Percentiles rank a stretch among this genome's conserved stretches.
Conservation (phyloP, 2,329 filamentous ascomycete genomes). For the Fusarium virguliforme region DNA sequence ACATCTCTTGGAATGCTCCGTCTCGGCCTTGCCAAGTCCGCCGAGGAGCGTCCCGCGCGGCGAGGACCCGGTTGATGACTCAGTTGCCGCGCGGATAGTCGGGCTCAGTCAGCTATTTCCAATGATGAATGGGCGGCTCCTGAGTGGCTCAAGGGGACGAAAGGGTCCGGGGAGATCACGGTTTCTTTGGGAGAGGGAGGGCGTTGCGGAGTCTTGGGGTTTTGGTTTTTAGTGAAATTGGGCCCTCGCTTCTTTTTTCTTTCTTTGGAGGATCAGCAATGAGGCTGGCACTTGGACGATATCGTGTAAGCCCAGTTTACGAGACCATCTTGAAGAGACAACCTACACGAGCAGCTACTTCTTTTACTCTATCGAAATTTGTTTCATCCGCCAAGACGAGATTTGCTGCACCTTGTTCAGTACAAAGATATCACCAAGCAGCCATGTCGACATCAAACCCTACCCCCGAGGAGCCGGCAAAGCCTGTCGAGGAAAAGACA, state of each 20-base stretch:
- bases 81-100: conserved; percentile 46
- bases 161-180: conserved; percentile 30
- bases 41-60: conserved; percentile 6
- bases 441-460: conserved; percentile 41
- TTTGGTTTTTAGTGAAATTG: conserved; percentile 28
- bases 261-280: conserved; percentile 25
- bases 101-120: conserved; percentile 46
- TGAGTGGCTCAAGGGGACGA: conserved; percentile 35
- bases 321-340: conserved; percentile 17
- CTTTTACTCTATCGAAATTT: conserved; percentile 1
- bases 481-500: conserved; percentile 26
- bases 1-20: neutral
- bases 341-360: conserved; percentile 3
- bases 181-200: conserved; percentile 21
- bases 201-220: conserved; percentile 12
- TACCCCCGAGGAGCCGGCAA: conserved; percentile 22
- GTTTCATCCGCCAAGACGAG: neutral
- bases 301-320: conserved; percentile 20
- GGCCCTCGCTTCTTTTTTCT: neutral
- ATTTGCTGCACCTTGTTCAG: neutral
- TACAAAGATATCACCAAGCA: conserved; percentile 14
- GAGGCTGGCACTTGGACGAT: conserved; percentile 31
- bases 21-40: conserved; percentile 9
- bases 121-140: conserved; percentile 37
- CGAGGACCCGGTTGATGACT: conserved; percentile 40